phyloP scores from a whole-genome alignment of 768 basidiomycete species.

The Termitomyces sp. region DNA sequence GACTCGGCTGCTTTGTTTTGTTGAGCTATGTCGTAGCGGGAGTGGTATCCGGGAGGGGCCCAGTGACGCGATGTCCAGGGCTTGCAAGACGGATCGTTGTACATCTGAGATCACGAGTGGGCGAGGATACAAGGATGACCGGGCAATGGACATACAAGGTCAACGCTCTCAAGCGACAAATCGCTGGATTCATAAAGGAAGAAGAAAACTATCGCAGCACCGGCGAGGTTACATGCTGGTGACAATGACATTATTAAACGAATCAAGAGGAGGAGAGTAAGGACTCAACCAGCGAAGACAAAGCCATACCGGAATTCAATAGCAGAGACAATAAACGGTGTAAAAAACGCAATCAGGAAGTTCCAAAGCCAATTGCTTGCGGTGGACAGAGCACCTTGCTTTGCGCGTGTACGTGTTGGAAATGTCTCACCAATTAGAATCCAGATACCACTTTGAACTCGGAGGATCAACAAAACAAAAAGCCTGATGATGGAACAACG shows the following conservation, averaged over 20 bases:
- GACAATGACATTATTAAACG: background rate
- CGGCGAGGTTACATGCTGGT: slow-evolving; percentile 53
- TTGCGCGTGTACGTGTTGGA: slow-evolving; percentile 65
- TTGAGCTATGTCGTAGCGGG: slow-evolving; percentile 39
- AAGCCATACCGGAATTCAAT: slow-evolving; percentile 65
- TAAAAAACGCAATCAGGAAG: slow-evolving; percentile 72
- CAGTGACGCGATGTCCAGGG: slow-evolving; percentile 61
- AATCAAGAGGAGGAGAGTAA: background rate
- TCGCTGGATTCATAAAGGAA: slow-evolving; percentile 75
- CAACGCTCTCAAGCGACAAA: slow-evolving; percentile 61
- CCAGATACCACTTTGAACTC: slow-evolving; percentile 51
- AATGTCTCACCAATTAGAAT: slow-evolving; percentile 77
- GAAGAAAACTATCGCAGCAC: slow-evolving; percentile 57
- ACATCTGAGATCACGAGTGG: slow-evolving; percentile 37
- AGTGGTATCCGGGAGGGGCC: slow-evolving; percentile 52
- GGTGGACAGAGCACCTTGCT: slow-evolving; percentile 65
- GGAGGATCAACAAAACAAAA: background rate
- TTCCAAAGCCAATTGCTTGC: slow-evolving; percentile 66
- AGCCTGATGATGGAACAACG: slow-evolving; percentile 5
- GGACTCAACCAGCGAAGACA: slow-evolving; percentile 52
- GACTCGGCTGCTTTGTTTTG: slow-evolving; percentile 35
- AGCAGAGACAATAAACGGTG: slow-evolving; percentile 58
- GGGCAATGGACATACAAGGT: slow-evolving; percentile 33
- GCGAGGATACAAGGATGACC: background rate
- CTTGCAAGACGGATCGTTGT: slow-evolving; percentile 56